Conservation (phyloP, 106 monocot genomes). For the Triglochin maritima region DNA sequence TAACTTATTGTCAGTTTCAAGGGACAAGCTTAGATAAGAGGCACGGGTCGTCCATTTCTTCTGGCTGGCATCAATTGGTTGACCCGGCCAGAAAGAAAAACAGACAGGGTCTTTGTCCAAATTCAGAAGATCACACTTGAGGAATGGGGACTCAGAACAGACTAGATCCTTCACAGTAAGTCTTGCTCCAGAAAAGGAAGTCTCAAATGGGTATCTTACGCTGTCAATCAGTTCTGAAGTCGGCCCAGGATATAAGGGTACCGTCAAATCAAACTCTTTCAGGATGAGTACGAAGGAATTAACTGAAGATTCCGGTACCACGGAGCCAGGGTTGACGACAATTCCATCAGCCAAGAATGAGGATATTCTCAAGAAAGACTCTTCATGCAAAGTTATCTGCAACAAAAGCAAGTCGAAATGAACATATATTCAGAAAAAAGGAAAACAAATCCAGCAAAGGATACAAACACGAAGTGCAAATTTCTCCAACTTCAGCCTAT, state of each 20-base stretch:
- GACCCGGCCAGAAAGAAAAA: slow-evolving; percentile 75
- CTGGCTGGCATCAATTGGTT: slow-evolving; percentile 95
- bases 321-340: slow-evolving; percentile 50
- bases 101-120: slow-evolving; percentile 92
- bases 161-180: slow-evolving; percentile 71
- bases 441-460: neutral
- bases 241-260: slow-evolving; percentile 50
- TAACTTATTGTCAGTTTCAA: slow-evolving; percentile 36
- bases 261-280: slow-evolving; percentile 72
- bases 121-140: slow-evolving; percentile 76
- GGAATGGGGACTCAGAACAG: slow-evolving; percentile 62
- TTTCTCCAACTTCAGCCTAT: no score
- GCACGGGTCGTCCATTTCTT: slow-evolving; percentile 60
- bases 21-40: slow-evolving; percentile 68
- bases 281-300: slow-evolving; percentile 57
- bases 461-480: no score
- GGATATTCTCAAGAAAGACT: slow-evolving; percentile 75
- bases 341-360: slow-evolving; percentile 97
- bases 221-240: slow-evolving; percentile 11
- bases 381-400: slow-evolving; percentile 91
- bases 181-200: slow-evolving; percentile 72
- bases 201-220: slow-evolving; percentile 15
- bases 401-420: slow-evolving; percentile 6
- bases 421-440: neutral
- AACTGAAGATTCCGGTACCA: slow-evolving; percentile 78